Conservation (phyloP, 2,329 filamentous ascomycete genomes). For the Elsinoe fawcettii region DNA sequence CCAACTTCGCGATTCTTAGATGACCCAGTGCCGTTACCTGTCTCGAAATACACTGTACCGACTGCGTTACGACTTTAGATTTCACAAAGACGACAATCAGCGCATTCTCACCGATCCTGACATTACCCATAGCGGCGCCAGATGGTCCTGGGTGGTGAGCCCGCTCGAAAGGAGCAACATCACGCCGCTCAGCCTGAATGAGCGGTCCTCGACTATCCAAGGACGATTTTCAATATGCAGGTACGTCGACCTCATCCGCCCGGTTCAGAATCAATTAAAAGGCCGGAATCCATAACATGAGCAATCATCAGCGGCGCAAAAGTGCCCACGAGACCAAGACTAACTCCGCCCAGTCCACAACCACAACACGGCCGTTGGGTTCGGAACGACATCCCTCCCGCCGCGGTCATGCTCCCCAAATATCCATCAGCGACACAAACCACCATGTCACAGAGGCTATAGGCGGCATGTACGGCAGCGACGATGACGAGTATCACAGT, state of each 20-base stretch:
- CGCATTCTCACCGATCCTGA: background rate
- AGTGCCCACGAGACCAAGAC: conserved; percentile 1
- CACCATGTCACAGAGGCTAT: conserved; percentile 95
- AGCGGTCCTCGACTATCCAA: background rate
- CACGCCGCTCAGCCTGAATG: conserved; percentile 13
- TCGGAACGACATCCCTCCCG: conserved; percentile 27
- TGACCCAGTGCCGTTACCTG: background rate
- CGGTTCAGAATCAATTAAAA: background rate
- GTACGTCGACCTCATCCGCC: conserved; percentile 2
- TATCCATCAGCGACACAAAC: conserved; percentile 75
- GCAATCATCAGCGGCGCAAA: background rate
- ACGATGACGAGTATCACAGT: conserved; percentile 40
- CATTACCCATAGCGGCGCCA: background rate
- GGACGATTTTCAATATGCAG: conserved; percentile 4
- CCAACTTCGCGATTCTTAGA: conserved; percentile 10
- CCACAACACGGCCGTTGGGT: conserved; percentile 11
- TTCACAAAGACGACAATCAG: background rate
- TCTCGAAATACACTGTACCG: background rate
- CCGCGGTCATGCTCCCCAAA: conserved; percentile 52
- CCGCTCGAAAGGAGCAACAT: conserved; percentile 15
- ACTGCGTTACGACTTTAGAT: background rate
- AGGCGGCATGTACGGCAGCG: conserved; percentile 70
- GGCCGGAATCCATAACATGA: background rate
- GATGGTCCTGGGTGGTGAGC: conserved; percentile 11
- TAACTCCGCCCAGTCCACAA: conserved; percentile 11